phyloP scores from a whole-genome alignment of 176 grass and related monocot genomes.

The Rhynchospora pubera region DNA sequence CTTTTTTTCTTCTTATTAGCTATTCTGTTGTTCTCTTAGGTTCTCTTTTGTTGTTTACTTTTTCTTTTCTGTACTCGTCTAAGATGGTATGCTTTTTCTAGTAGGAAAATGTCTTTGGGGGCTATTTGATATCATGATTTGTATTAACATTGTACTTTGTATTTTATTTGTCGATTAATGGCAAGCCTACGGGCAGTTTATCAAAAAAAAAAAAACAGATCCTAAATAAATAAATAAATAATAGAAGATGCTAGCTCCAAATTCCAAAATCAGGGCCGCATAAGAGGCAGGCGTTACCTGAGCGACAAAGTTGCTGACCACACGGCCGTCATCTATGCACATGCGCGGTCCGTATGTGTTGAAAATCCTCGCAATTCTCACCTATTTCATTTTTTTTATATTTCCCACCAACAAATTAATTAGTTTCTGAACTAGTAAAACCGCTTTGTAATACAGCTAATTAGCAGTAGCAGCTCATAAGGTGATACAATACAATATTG shows the following conservation, averaged over 20 bases:
- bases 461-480: not conserved
- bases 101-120: too few species aligned
- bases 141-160: too few species aligned
- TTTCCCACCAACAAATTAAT: not conserved
- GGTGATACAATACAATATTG: not conserved
- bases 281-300: constrained; percentile 40
- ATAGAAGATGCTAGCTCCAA: not conserved
- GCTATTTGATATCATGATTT: too few species aligned
- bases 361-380: constrained; percentile 92
- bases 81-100: too few species aligned
- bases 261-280: not conserved
- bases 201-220: too few species aligned
- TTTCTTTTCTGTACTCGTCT: too few species aligned
- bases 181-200: too few species aligned
- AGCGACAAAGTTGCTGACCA: constrained; percentile 95
- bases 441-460: not conserved
- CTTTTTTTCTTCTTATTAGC: too few species aligned
- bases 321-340: constrained; percentile 96
- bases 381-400: constrained; percentile 24
- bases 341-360: constrained; percentile 95
- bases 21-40: too few species aligned
- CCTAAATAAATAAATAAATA: not conserved
- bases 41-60: too few species aligned
- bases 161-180: too few species aligned
- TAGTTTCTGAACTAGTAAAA: not conserved